Evolutionary conservation across 495 filamentous ascomycete genomes (phyloP), one percentile per base, ranked within the genome.

Genomic region (Paragyromitra xinjiangensis): DNA sequence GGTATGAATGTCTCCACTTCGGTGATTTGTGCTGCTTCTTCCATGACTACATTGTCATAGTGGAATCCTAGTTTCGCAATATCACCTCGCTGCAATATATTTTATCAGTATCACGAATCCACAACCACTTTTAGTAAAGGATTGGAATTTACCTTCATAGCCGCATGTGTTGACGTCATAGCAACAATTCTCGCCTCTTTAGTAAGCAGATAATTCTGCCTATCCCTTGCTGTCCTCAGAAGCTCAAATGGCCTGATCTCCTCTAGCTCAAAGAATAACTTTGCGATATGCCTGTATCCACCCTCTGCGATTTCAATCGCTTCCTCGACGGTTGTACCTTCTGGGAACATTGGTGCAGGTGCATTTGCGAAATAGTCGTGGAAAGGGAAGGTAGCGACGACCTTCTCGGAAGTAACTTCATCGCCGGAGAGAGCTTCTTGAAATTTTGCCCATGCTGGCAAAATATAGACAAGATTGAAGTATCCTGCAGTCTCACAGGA

Each of bases 41-140:
- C 95, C 95, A 99, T 97, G 64, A 99, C 87, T 14, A 99, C 92
- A 78, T 97, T 98, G 84, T 98, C 94, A 79, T 98, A 99, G 77
- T 94, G 92, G 86, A 99, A 98, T 6, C 95, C 96, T 56, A 98
- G 87, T 22, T 89, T 87, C 0, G 93, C 91, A 80, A 99, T 99
- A 80, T 98, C 95, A 74, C 92, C 90, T 62, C 94, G 88, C 79
- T 81, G 24, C 37, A 39, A 34, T 14, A 8, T 6, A 39, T 14
- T 34, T 3, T 48, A 24, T 79, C 6, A 80, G 66, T 6, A 19
- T 24, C 42, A 61, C 40, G 56, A 29, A 44, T 22, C 45, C 48
- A 45, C 9, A 3, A 48, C 22, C 29, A 26, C 29, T n/a, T 0
- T 34, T 40, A 34, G 16, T 1, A 40, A 19, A 19, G 11, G 6